A percentile compares a stretch with the other conserved stretches of the same genome.
These are phyloP conservation scores for Sanguinoderma infundibulare DNA, from an alignment of 1,284 basidiomycete species.

Conservation along the genomic window DNA sequence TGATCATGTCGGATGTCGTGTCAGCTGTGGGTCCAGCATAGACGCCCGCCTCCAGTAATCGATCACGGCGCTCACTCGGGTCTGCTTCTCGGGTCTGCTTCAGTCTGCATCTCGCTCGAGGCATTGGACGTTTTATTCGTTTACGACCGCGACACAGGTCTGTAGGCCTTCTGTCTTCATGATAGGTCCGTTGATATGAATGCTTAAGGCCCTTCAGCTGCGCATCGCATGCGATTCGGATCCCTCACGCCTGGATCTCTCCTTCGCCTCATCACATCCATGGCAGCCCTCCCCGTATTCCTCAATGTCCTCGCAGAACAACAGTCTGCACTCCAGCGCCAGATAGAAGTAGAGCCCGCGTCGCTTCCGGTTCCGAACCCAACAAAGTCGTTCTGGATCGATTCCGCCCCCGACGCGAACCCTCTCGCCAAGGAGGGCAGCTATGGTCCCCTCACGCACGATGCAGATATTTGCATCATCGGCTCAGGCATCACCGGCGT, in stretches of 20 bases:
- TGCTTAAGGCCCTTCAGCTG: too few relatives aligned
- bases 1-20: too few relatives aligned
- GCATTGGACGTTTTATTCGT: too few relatives aligned
- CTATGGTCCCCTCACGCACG: constrained; percentile 52
- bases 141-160: too few relatives aligned
- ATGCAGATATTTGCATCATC: constrained; percentile 76
- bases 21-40: too few relatives aligned
- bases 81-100: too few relatives aligned
- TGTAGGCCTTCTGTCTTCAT: too few relatives aligned
- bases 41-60: too few relatives aligned
- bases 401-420: constrained; percentile 58
- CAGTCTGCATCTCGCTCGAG: too few relatives aligned
- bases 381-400: constrained; percentile 73
- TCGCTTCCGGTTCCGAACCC: constrained; percentile 60
- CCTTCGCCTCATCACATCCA: constrained; percentile 9
- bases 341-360: constrained; percentile 24
- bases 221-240: not conserved
- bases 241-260: not conserved
- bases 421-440: constrained; percentile 70
- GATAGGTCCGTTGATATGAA: too few relatives aligned
- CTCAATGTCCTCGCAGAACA: constrained; percentile 28
- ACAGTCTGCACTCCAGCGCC: constrained; percentile 24
- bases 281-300: constrained; percentile 28
- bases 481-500: constrained; percentile 81
- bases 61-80: too few relatives aligned